Conservation (phyloP, 805 yeast species). For the Pichia deserticola region DNA sequence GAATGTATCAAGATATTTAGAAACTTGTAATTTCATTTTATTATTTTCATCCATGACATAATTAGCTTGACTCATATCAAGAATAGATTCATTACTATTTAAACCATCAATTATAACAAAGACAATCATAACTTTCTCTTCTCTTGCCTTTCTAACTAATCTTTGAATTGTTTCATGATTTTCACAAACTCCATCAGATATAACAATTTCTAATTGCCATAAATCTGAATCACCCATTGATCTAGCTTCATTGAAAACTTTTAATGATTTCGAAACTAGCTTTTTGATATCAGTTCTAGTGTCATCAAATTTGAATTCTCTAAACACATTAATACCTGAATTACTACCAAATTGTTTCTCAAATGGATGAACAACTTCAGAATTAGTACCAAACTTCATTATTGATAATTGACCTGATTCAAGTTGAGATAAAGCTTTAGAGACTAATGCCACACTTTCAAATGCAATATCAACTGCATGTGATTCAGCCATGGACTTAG, state of each 20-base stretch:
- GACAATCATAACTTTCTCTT: conserved; percentile 87
- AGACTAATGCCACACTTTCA: conserved; percentile 87
- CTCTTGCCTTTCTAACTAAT: conserved; percentile 86
- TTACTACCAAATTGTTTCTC: conserved; percentile 77
- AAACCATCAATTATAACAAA: conserved; percentile 92
- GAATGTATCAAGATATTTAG: conserved; percentile 82
- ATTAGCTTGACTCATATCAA: conserved; percentile 91
- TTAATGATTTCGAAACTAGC: conserved; percentile 64
- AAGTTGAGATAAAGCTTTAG: conserved; percentile 86
- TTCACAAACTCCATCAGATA: conserved; percentile 97
- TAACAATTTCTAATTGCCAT: conserved; percentile 90
- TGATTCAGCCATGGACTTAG: conserved; percentile 95
- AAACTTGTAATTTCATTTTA: conserved; percentile 63
- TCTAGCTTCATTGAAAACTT: conserved; percentile 56
- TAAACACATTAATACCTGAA: conserved; percentile 77
- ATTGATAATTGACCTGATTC: conserved; percentile 92
- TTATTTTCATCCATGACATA: conserved; percentile 70
- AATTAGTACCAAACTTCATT: conserved; percentile 81
- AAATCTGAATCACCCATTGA: conserved; percentile 46
- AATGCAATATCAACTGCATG: conserved; percentile 85
- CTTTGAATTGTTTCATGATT: conserved; percentile 79
- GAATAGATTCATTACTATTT: conserved; percentile 72
- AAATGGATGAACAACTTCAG: conserved; percentile 83
- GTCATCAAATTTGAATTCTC: conserved; percentile 86
- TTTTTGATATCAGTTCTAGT: conserved; percentile 75